Percentiles rank a stretch among this genome's conserved stretches.
phyloP scores from a whole-genome alignment of 371 early-diverging fungal species.

The Batkoa obscura region DNA sequence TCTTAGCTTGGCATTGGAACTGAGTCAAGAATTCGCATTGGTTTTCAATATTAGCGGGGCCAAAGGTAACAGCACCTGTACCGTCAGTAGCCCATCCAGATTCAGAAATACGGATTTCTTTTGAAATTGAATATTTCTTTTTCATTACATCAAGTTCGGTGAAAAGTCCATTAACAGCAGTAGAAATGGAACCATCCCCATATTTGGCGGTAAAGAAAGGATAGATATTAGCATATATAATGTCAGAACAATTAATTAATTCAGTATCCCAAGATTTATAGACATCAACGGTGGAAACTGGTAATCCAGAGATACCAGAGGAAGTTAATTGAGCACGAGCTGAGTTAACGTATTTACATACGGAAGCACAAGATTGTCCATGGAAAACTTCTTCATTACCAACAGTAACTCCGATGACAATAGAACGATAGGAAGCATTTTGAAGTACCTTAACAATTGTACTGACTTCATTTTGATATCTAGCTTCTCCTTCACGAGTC shows the following conservation, averaged over 20 bases:
- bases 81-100: background rate
- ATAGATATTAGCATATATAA: background rate
- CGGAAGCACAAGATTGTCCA: background rate
- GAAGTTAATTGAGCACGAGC: background rate
- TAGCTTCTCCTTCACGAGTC: background rate
- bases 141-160: background rate
- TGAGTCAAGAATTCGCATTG: background rate
- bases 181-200: background rate
- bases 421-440: background rate
- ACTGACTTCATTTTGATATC: background rate
- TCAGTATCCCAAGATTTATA: background rate
- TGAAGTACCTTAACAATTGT: background rate
- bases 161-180: background rate
- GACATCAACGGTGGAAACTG: background rate
- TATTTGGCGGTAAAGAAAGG: background rate
- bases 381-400: slow-evolving; percentile 4
- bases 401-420: background rate
- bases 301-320: background rate
- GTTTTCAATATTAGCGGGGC: background rate
- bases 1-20: background rate
- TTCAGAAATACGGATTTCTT: background rate
- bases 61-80: background rate
- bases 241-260: background rate
- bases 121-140: background rate
- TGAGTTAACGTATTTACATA: background rate